These are phyloP conservation scores for Boletellus deceptivus DNA, from an alignment of 1,284 basidiomycete species.

Conservation along the genomic window DNA sequence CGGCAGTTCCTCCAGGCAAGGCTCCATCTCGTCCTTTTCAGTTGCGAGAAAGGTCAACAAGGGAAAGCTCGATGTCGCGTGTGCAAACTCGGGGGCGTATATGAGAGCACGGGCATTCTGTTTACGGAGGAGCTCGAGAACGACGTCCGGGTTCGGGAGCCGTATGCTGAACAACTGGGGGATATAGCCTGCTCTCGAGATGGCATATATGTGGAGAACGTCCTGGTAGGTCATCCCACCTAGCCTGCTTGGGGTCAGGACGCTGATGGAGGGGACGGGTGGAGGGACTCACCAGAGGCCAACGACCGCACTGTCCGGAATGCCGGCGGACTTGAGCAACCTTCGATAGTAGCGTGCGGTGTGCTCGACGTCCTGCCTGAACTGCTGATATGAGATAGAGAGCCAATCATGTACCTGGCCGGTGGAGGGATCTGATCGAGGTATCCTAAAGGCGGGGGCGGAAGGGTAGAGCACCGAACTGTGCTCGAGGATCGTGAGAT, in stretches of 20 bases:
- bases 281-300: conserved; percentile 57
- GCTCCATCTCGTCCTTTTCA: conserved; percentile 39
- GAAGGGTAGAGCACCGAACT: conserved; percentile 44
- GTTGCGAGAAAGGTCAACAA: conserved; percentile 48
- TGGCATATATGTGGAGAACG: conserved; percentile 66
- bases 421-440: conserved; percentile 38
- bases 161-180: conserved; percentile 72
- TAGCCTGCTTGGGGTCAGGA: conserved; percentile 45
- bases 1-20: conserved; percentile 42
- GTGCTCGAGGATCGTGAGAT: conserved; percentile 50
- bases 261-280: conserved; percentile 1
- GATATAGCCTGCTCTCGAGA: conserved; percentile 68
- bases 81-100: conserved; percentile 49
- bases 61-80: conserved; percentile 39
- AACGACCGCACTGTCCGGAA: conserved; percentile 55
- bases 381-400: conserved; percentile 51
- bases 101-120: conserved; percentile 61
- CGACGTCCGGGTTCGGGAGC: conserved; percentile 63
- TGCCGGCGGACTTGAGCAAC: conserved; percentile 40
- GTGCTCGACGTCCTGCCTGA: conserved; percentile 52
- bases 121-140: conserved; percentile 59
- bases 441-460: conserved; percentile 50
- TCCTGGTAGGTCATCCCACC: conserved; percentile 66
- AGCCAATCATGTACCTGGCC: conserved; percentile 44
- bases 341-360: conserved; percentile 56